A percentile compares a stretch with the other conserved stretches of the same genome.
Evolutionary conservation across 306 rosid species (phyloP).

Genomic region (Casuarina glauca): DNA sequence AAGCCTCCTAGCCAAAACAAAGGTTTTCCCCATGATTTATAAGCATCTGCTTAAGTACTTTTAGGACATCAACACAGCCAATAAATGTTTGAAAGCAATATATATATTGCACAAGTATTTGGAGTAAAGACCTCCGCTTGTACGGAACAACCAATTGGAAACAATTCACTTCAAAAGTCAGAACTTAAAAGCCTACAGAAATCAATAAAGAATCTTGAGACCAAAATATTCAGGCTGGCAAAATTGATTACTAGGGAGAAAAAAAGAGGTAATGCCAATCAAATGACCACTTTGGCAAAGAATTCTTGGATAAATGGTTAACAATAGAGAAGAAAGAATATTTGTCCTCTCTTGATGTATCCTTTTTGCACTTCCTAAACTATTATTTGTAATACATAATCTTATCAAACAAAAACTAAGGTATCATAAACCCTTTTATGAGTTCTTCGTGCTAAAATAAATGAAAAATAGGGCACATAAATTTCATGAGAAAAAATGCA

Average conservation of each 20-base stretch:
- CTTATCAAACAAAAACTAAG: too few species aligned
- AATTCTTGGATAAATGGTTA: not conserved
- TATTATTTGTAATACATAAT: too few species aligned
- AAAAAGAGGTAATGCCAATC: not conserved
- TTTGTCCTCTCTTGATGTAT: too few species aligned
- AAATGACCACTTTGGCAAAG: not conserved
- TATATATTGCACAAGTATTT: not conserved
- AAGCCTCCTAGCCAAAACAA: not conserved
- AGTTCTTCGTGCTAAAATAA: too few species aligned
- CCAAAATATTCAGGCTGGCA: not conserved
- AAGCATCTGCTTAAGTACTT: not conserved
- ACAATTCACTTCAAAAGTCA: not conserved
- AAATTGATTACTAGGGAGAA: not conserved
- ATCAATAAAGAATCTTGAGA: not conserved
- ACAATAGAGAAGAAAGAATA: too few species aligned
- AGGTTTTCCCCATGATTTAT: not conserved
- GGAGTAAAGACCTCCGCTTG: not conserved
- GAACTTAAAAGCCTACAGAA: not conserved
- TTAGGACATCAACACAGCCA: not conserved
- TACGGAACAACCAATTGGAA: not conserved
- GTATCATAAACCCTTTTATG: too few species aligned
- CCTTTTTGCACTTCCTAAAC: too few species aligned
- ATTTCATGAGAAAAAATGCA: too few species aligned
- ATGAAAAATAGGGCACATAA: too few species aligned
- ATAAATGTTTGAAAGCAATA: not conserved